Evolutionary conservation across 495 filamentous ascomycete species (phyloP).

Genomic region (Trichoderma orchidacearum): DNA sequence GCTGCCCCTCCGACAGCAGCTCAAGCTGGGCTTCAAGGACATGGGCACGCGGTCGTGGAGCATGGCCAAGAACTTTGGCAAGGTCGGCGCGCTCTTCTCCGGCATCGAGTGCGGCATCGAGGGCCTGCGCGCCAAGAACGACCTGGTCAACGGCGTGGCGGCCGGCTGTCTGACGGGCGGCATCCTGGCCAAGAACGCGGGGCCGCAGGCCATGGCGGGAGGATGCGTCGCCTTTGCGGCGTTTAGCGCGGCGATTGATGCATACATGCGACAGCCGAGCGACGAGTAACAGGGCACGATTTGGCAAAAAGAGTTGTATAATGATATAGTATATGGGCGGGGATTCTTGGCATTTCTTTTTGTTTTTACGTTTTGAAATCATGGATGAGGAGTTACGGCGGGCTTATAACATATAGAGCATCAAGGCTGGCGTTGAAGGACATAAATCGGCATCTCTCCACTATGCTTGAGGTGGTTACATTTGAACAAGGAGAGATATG

Average conservation of each 20-base stretch:
- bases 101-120: conserved; percentile 96
- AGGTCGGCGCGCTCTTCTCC: conserved; percentile 76
- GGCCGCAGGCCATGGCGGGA: conserved; percentile 76
- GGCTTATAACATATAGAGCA: conserved; percentile 8
- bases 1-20: conserved; percentile 70
- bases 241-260: conserved; percentile 90
- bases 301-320: not conserved
- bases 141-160: conserved; percentile 73
- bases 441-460: not conserved
- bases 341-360: not conserved
- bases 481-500: not conserved
- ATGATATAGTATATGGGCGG: too few species aligned
- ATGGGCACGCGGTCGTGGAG: conserved; percentile 78
- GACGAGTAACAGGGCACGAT: conserved; percentile 19
- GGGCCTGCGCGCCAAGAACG: conserved; percentile 83
- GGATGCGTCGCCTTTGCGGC: conserved; percentile 94
- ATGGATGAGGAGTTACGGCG: not conserved
- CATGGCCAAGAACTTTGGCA: conserved; percentile 88
- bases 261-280: conserved; percentile 60
- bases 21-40: conserved; percentile 76
- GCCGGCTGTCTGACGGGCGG: conserved; percentile 90
- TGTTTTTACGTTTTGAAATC: not conserved
- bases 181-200: conserved; percentile 67
- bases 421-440: conserved; percentile 2
- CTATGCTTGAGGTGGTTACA: not conserved